Evolutionary conservation across 192 early-diverging fungal genomes (phyloP).

Genomic region (Podila verticillata): DNA sequence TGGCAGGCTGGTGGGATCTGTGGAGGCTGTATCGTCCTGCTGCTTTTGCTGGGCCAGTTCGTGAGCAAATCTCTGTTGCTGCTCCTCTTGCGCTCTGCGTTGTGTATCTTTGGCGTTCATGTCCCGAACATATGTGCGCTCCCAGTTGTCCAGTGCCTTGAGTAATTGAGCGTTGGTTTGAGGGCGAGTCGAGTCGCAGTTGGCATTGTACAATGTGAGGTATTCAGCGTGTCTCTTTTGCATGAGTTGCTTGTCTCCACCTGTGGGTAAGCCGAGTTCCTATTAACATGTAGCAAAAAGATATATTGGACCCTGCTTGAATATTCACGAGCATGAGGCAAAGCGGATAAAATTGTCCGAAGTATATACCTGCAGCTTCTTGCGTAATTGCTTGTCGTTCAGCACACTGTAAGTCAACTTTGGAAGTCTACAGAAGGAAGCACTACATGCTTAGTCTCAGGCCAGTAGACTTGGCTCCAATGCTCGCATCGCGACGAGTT

Average conservation of each 20-base stretch:
- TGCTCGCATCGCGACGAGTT: neutral
- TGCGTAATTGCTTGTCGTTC: constrained; percentile 50
- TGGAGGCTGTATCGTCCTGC: neutral
- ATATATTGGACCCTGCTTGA: too few relatives aligned
- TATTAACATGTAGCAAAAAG: neutral
- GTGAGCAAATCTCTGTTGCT: constrained; percentile 13
- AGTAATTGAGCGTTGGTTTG: constrained; percentile 33
- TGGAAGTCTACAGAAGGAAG: constrained; percentile 32
- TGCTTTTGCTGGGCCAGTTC: constrained; percentile 9
- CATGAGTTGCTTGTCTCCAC: constrained; percentile 52
- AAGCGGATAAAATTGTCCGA: too few relatives aligned
- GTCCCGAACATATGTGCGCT: constrained; percentile 27
- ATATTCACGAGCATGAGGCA: too few relatives aligned
- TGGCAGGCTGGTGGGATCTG: neutral
- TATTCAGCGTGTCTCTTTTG: constrained; percentile 58
- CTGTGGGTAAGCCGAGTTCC: constrained; percentile 52
- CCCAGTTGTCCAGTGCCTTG: constrained; percentile 34
- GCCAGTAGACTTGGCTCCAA: neutral
- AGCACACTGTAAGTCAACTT: constrained; percentile 56
- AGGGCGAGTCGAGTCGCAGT: constrained; percentile 50
- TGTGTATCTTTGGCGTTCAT: constrained; percentile 13
- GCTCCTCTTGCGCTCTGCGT: constrained; percentile 14
- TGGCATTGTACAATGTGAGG: constrained; percentile 55
- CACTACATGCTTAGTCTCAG: neutral
- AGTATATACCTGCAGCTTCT: constrained; percentile 47